Percentiles rank a stretch among this genome's conserved stretches.
Evolutionary conservation across 768 basidiomycete genomes (phyloP).

Genomic region (Tubosaeta sp.): DNA sequence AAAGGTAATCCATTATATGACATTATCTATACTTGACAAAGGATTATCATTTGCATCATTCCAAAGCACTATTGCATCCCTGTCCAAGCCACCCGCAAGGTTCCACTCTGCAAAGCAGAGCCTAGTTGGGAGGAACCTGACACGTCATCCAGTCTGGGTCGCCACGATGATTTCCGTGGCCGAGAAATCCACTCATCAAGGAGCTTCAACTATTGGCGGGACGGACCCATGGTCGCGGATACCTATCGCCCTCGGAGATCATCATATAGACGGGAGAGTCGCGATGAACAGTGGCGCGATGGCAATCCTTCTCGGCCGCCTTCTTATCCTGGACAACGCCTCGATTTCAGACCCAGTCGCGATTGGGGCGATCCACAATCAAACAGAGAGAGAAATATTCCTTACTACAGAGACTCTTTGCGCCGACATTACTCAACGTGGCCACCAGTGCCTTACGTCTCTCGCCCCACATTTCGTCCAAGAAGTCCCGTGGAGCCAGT

Average conservation of each 20-base stretch:
- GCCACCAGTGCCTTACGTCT: conserved; percentile 4
- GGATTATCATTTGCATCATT: too few species aligned
- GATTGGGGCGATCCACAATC: conserved; percentile 4
- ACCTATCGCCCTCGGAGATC: conserved; percentile 6
- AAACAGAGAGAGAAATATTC: conserved; percentile 3
- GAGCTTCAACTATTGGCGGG: conserved; percentile 24
- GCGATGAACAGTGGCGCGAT: conserved; percentile 10
- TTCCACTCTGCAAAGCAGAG: too few species aligned
- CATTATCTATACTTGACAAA: too few species aligned
- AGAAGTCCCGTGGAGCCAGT: conserved; percentile 3
- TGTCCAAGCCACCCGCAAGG: too few species aligned
- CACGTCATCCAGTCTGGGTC: conserved; percentile 5
- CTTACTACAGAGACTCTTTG: conserved; percentile 2
- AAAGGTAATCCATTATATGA: too few species aligned
- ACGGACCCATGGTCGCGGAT: conserved; percentile 4
- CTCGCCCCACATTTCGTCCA: conserved; percentile 7
- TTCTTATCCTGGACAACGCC: conserved; percentile 8
- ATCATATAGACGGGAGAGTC: conserved; percentile 2
- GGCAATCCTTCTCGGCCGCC: conserved; percentile 9
- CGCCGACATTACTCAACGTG: conserved; percentile 10
- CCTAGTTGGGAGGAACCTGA: conserved; percentile 10
- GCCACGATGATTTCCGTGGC: conserved; percentile 6
- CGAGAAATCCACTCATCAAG: conserved; percentile 1
- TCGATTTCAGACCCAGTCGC: conserved; percentile 3
- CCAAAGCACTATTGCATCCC: too few species aligned